These are phyloP conservation scores for Exserohilum rostratum DNA, from an alignment of 2,329 filamentous ascomycete genomes.

Conservation along the genomic window DNA sequence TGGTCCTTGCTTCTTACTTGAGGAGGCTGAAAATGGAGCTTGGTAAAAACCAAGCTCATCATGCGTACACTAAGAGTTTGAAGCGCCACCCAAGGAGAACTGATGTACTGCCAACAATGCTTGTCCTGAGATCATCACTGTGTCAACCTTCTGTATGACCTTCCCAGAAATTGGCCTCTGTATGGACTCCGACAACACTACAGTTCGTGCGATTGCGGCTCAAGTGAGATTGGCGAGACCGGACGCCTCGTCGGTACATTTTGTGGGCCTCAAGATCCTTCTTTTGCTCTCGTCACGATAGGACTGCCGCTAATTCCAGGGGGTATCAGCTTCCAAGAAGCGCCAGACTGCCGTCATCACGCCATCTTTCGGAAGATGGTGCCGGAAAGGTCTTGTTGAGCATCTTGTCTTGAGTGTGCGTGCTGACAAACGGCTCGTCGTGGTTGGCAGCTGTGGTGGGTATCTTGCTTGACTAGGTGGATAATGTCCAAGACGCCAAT, in stretches of 20 bases:
- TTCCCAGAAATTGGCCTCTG: background rate
- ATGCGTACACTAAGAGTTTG: constrained; percentile 73
- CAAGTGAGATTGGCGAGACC: constrained; percentile 73
- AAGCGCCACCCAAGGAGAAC: constrained; percentile 76
- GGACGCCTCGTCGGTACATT: constrained; percentile 65
- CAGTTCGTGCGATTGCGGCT: constrained; percentile 71
- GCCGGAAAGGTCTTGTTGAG: constrained; percentile 61
- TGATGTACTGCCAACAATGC: constrained; percentile 74
- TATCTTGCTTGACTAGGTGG: constrained; percentile 9
- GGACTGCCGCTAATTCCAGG: constrained; percentile 76
- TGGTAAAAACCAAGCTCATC: constrained; percentile 68
- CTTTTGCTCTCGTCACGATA: constrained; percentile 76
- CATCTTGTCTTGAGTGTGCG: constrained; percentile 49
- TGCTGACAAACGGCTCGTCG: constrained; percentile 26
- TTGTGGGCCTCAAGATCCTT: constrained; percentile 68
- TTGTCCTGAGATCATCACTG: constrained; percentile 77
- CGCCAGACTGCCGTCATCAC: constrained; percentile 69
- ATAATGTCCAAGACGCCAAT: constrained; percentile 11
- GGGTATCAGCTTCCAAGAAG: constrained; percentile 73
- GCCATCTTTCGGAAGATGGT: constrained; percentile 64
- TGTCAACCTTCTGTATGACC: constrained; percentile 59
- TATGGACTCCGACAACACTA: background rate
- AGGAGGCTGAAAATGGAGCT: constrained; percentile 69
- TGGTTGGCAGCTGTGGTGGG: constrained; percentile 5
- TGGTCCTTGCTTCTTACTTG: constrained; percentile 70